These are phyloP conservation scores for Candida yuanshanica DNA, from an alignment of 805 yeast species.

Conservation along the genomic window DNA sequence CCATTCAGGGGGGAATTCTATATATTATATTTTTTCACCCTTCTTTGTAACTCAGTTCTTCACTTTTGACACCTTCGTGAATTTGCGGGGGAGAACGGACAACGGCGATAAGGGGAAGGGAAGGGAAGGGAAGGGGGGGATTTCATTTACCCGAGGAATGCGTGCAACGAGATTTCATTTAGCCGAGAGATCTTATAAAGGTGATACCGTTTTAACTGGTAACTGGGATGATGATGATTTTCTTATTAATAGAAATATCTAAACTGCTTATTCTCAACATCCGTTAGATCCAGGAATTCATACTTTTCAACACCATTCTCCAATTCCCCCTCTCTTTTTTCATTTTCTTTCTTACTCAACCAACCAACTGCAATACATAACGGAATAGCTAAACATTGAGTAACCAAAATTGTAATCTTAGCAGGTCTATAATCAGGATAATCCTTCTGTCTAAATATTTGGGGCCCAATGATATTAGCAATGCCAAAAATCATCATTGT, in stretches of 20 bases:
- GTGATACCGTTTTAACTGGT: too few species aligned
- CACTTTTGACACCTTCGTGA: too few species aligned
- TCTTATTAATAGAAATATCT: slow-evolving; percentile 6
- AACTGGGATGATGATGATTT: too few species aligned
- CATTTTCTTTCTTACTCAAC: slow-evolving; percentile 41
- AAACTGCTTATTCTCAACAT: slow-evolving; percentile 6
- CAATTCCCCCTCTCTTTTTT: slow-evolving; percentile 31
- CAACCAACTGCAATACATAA: slow-evolving; percentile 35
- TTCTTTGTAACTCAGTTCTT: too few species aligned
- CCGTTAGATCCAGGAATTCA: slow-evolving; percentile 7
- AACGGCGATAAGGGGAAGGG: too few species aligned
- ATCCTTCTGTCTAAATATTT: slow-evolving; percentile 42
- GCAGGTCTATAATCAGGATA: slow-evolving; percentile 55
- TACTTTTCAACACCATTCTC: neutral
- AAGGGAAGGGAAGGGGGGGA: too few species aligned
- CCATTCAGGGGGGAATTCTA: too few species aligned
- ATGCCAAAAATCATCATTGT: slow-evolving; percentile 49
- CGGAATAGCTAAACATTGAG: slow-evolving; percentile 41
- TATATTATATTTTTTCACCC: too few species aligned
- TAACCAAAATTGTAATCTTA: slow-evolving; percentile 46
- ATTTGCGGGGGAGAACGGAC: too few species aligned
- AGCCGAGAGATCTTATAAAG: too few species aligned
- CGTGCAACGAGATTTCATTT: too few species aligned
- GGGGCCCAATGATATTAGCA: slow-evolving; percentile 49
- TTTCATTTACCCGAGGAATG: too few species aligned